Conservation (phyloP, 768 basidiomycete genomes). For the Hemileccinum rubropunctum region DNA sequence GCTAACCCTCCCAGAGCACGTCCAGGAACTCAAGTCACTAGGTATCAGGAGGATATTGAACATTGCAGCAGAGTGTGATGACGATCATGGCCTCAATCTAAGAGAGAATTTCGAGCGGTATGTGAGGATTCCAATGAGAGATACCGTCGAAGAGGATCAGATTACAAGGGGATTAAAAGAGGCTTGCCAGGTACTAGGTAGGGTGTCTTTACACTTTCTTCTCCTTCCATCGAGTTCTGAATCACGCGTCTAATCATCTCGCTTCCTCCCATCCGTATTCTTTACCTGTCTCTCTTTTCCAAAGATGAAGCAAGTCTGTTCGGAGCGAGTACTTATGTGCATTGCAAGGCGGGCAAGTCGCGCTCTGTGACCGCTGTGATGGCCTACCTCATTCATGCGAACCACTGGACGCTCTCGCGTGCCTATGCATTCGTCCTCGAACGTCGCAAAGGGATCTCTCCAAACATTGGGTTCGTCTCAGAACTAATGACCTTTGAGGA, state of each 20-base stretch:
- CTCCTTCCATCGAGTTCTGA: background rate
- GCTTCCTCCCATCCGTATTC: conserved; percentile 1
- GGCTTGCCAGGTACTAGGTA: conserved; percentile 85
- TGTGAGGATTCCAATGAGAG: conserved; percentile 86
- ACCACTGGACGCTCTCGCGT: conserved; percentile 91
- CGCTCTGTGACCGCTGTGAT: conserved; percentile 96
- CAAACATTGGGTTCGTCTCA: conserved; percentile 96
- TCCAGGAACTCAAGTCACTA: conserved; percentile 64
- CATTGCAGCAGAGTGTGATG: conserved; percentile 87
- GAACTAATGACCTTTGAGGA: conserved; percentile 98
- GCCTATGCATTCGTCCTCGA: conserved; percentile 93
- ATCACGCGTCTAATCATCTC: background rate
- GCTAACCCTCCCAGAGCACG: conserved; percentile 69
- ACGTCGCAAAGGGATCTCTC: conserved; percentile 90
- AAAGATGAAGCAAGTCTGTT: conserved; percentile 90
- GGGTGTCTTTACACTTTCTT: conserved; percentile 30
- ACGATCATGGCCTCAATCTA: conserved; percentile 71
- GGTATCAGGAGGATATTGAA: conserved; percentile 90
- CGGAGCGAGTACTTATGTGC: conserved; percentile 88
- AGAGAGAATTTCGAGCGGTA: conserved; percentile 79
- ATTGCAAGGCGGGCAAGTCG: conserved; percentile 95
- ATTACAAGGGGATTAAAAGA: conserved; percentile 79
- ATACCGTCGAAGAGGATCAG: conserved; percentile 92
- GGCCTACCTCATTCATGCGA: conserved; percentile 95
- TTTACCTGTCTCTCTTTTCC: conserved; percentile 1